Evolutionary conservation across 2,329 filamentous ascomycete species (phyloP), one percentile per base, ranked within the genome.

Genomic region (Pestalotiopsis sp.): DNA sequence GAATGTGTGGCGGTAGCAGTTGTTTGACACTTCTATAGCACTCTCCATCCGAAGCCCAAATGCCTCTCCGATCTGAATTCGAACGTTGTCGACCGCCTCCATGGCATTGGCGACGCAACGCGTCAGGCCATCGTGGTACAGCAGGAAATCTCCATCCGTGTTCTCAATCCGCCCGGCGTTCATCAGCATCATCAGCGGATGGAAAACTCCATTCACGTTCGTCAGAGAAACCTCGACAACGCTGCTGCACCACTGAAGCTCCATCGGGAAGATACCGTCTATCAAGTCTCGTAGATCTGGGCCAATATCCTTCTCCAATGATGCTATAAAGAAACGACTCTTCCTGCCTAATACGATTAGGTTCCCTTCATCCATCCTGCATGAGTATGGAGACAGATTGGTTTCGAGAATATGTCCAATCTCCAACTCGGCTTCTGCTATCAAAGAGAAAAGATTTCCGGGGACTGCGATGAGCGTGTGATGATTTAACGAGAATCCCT

Each of bases 171-270:
- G 73, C 13, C 75, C 75, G 4, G 71, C 73, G 62, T 76, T 76
- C 73, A 76, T 72, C 11, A 76, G 65, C 70, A 75, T 72, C 72
- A 75, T 74, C 17, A 74, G 67, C 3, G 74, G 73, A 68, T 76
- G 75, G 36, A 76, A 75, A 7, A 75, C 73, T 14, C 74, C 74
- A 68, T 76, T 76, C 69, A 76, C 69, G 66, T 76, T 76, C 57
- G 66, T 66, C 38, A 76, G 60, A 60, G 70, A 72, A n/a, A 74
- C 75, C 66, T 76, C 74, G 25, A 76, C 61, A 49, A 74, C 68
- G 65, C 69, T 76, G 66, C 68, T 70, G 66, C 75, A 76, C 75
- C 75, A 76, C 38, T 69, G 59, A 4, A 76, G 69, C 49, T 72
- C 59, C 59, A 73, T 62, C 1, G 74, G 73, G 60, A 75, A 73